Conservation (phyloP, 495 filamentous ascomycete species). For the Astrocystis sublimbata region DNA sequence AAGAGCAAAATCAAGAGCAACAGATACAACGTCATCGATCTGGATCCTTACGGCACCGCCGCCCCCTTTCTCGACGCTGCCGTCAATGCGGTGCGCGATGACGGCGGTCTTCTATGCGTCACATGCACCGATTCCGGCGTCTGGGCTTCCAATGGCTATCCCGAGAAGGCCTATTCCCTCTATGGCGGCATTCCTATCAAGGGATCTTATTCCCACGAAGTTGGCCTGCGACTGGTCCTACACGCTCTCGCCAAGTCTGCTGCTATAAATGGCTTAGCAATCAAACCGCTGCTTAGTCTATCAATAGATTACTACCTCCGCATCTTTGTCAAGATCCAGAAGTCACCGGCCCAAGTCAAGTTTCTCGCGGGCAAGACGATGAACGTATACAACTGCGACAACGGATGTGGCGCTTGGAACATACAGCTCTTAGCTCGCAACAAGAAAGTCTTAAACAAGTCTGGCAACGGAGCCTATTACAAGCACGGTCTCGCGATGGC, state of each 20-base stretch:
- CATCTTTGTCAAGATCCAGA: constrained; percentile 80
- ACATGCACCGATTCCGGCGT: constrained; percentile 96
- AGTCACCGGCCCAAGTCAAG: constrained; percentile 81
- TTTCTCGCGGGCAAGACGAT: constrained; percentile 86
- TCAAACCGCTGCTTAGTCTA: constrained; percentile 88
- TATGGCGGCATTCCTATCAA: constrained; percentile 90
- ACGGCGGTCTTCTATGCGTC: constrained; percentile 86
- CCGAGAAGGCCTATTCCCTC: constrained; percentile 86
- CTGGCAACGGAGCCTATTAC: constrained; percentile 64
- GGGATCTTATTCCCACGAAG: constrained; percentile 83
- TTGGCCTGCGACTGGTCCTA: constrained; percentile 80
- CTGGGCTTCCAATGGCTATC: constrained; percentile 89
- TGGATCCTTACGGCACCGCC: constrained; percentile 94
- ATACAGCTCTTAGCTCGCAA: constrained; percentile 73
- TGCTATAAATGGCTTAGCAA: constrained; percentile 81
- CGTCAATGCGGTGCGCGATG: constrained; percentile 75
- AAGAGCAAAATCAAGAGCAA: constrained; percentile 30
- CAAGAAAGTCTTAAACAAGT: constrained; percentile 63
- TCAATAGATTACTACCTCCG: constrained; percentile 96
- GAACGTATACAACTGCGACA: constrained; percentile 87
- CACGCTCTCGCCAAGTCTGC: constrained; percentile 76
- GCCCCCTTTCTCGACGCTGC: constrained; percentile 89
- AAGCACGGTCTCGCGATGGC: constrained; percentile 73
- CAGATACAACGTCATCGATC: constrained; percentile 90
- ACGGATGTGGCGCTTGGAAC: constrained; percentile 84